phyloP scores from a whole-genome alignment of 1,139 yeast species.

The Zygoascus sp. region DNA sequence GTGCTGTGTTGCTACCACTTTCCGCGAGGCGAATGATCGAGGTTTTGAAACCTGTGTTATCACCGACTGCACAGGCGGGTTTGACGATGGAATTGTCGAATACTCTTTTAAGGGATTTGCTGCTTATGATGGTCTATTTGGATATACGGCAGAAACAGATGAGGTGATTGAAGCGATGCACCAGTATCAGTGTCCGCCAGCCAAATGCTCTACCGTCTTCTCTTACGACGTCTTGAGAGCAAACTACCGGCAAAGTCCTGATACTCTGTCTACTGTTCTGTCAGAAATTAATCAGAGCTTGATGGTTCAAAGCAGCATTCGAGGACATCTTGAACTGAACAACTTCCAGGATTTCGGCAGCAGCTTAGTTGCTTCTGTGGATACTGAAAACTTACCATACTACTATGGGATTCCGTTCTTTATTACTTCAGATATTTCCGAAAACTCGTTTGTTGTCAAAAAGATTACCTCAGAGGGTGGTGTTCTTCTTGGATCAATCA shows the following conservation, averaged over 20 bases:
- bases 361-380: background rate
- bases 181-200: slow-evolving; percentile 2
- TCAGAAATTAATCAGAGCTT: background rate
- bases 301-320: background rate
- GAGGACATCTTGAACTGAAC: background rate
- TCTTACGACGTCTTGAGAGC: background rate
- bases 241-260: background rate
- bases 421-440: slow-evolving; percentile 10
- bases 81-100: slow-evolving; percentile 26
- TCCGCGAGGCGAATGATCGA: slow-evolving; percentile 32
- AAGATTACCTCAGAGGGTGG: slow-evolving; percentile 14
- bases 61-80: slow-evolving; percentile 31
- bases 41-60: slow-evolving; percentile 33
- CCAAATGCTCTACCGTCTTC: slow-evolving; percentile 8
- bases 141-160: slow-evolving; percentile 21
- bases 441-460: slow-evolving; percentile 6
- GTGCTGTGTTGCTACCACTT: slow-evolving; percentile 33
- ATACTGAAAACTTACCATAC: slow-evolving; percentile 11
- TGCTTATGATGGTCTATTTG: slow-evolving; percentile 33
- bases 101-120: slow-evolving; percentile 26
- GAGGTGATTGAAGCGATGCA: slow-evolving; percentile 13
- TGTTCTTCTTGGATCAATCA: slow-evolving; percentile 12
- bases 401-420: slow-evolving; percentile 16
- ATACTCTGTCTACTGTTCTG: background rate
- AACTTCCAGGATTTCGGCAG: background rate